Evolutionary conservation across 1,284 basidiomycete genomes (phyloP).

Genomic region (Amylostereum areolatum): DNA sequence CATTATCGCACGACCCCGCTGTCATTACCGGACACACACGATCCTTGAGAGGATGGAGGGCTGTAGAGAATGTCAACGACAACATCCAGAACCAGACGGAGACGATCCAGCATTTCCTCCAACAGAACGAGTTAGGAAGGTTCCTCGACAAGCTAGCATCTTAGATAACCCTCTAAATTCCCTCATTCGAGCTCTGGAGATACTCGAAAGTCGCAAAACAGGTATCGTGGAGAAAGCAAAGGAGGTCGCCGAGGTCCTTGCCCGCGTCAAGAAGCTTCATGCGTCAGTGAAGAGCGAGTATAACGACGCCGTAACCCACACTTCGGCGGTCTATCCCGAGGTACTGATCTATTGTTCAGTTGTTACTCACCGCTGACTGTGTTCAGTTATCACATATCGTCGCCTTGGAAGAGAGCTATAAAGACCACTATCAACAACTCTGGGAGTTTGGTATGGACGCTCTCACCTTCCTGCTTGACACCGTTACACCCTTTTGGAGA

Average conservation of each 20-base stretch:
- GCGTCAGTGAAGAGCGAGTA: conserved; percentile 54
- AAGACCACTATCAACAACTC: conserved; percentile 67
- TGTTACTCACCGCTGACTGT: not conserved
- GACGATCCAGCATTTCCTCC: conserved; percentile 41
- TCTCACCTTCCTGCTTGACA: conserved; percentile 65
- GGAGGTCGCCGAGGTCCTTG: conserved; percentile 41
- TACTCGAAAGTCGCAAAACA: conserved; percentile 30
- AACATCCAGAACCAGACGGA: conserved; percentile 55
- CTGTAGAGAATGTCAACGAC: conserved; percentile 65
- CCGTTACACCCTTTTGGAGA: conserved; percentile 70
- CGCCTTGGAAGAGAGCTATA: conserved; percentile 66
- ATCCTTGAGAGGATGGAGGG: conserved; percentile 51
- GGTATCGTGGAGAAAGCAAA: conserved; percentile 35
- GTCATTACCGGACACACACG: conserved; percentile 60
- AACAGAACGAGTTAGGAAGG: conserved; percentile 20
- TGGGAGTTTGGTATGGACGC: conserved; percentile 74
- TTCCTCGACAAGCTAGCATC: conserved; percentile 35
- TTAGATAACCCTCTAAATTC: conserved; percentile 48
- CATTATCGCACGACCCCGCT: conserved; percentile 68
- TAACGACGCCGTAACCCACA: conserved; percentile 59
- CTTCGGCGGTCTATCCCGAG: conserved; percentile 71
- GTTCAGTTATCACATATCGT: conserved; percentile 59
- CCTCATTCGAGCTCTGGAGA: conserved; percentile 40
- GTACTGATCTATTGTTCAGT: conserved; percentile 26
- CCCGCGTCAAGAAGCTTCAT: conserved; percentile 49